Evolutionary conservation across 73 alveolate genomes (phyloP), one percentile per base, ranked within the genome.

Genomic region (Paramecium sexaurelia): DNA sequence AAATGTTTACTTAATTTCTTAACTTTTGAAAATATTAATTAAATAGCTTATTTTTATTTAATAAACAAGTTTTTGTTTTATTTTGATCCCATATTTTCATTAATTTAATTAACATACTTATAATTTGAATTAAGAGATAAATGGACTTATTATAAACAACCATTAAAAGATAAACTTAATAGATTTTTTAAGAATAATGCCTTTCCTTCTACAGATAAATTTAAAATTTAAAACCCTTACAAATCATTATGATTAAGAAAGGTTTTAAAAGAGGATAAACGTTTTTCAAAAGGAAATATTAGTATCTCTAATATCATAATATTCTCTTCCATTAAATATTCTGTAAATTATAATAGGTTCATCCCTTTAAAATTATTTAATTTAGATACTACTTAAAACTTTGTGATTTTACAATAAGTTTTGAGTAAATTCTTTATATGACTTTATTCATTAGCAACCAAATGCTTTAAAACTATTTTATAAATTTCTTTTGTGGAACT

Each of bases 181-280:
- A 41, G 3, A 41, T 78, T 78, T n/a, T 78, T 39, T 39, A 78
- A 40, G 22, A 24, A 45, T 43, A 41, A 22, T 2, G 90, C 69
- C 22, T 41, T 78, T 27, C 24, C 68, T 24, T 78, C 90, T 7
- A 78, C 29, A 9, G 43, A 37, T 7, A 1, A 17, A 24, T 37
- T 45, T 45, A 17, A 41, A 5, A 78, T 41, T 8, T 78, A 37
- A 17, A 78, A 78, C 11, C 15, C 41, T 6, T 37, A 10, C 6
- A 78, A 43, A 45, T 78, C 90, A 78, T 78, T 26, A 17, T 78
- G 73, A 78, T 78, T 78, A 17, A 78, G 90, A 78, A 17, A 78
- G 3, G 90, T 45, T 78, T 78, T 78, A 78, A 40, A 78, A 8
- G 40, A 22, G 6, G 33, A n/a, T 20, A 45, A 24, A 8, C 90